A percentile compares a stretch with the other conserved stretches of the same genome.
Conservation (phyloP, 2,329 filamentous ascomycete genomes). For the Cordyceps fumosorosea region DNA sequence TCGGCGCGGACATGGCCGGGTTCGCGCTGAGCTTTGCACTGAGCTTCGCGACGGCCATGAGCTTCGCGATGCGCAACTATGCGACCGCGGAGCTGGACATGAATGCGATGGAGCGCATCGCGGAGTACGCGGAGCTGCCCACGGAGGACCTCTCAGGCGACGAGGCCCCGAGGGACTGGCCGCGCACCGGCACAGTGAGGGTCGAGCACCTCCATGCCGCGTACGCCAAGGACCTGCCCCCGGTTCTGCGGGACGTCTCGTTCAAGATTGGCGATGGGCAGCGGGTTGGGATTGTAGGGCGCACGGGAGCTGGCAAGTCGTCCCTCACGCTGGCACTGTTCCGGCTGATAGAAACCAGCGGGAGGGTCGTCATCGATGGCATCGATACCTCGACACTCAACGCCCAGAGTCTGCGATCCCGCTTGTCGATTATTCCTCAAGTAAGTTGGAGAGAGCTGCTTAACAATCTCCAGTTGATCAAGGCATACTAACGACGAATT, state of each 20-base stretch:
- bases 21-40: conserved; percentile 70
- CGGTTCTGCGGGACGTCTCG: conserved; percentile 61
- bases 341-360: conserved; percentile 66
- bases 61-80: conserved; percentile 62
- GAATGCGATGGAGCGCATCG: conserved; percentile 69
- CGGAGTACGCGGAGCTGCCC: conserved; percentile 65
- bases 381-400: conserved; percentile 67
- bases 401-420: conserved; percentile 62
- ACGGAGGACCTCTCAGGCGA: conserved; percentile 59
- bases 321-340: conserved; percentile 72
- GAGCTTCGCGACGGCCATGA: conserved; percentile 58
- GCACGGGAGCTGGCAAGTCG: conserved; percentile 73
- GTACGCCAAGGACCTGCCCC: conserved; percentile 64
- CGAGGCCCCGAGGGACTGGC: conserved; percentile 65
- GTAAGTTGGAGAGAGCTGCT: background rate
- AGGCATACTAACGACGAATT: background rate
- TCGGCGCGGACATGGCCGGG: conserved; percentile 65
- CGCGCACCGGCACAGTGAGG: conserved; percentile 63
- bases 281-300: conserved; percentile 68
- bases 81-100: conserved; percentile 69
- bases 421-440: conserved; percentile 71
- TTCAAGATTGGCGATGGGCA: conserved; percentile 64
- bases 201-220: conserved; percentile 63
- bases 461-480: too few relatives aligned
- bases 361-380: conserved; percentile 64